These are phyloP conservation scores for Celoporthe dispersa DNA, from an alignment of 2,329 filamentous ascomycete species.

Conservation along the genomic window DNA sequence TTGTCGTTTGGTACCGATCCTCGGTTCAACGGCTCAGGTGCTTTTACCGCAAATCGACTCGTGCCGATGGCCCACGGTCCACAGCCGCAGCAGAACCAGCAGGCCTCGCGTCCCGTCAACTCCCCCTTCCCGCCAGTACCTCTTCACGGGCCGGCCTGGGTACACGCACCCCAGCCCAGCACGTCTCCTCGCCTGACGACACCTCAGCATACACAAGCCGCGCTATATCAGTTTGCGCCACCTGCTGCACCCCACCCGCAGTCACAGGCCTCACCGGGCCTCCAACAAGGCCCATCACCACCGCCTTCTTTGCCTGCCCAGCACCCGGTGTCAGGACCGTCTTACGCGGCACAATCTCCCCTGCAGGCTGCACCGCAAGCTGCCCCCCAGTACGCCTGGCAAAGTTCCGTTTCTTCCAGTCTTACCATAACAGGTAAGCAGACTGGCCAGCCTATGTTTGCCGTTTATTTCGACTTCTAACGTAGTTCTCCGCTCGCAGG, in stretches of 20 bases:
- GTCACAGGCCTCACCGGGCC: conserved; percentile 6
- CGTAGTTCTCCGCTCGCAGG: conserved; percentile 39
- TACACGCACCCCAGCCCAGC: conserved; percentile 8
- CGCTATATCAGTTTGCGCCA: conserved; percentile 5
- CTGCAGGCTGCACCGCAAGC: conserved; percentile 12
- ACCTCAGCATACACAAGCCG: conserved; percentile 7
- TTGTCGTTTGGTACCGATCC: conserved; percentile 35
- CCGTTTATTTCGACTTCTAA: background rate
- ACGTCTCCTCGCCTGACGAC: background rate
- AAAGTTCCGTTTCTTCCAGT: conserved; percentile 63
- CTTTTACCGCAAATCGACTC: conserved; percentile 35
- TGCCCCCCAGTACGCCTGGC: conserved; percentile 42
- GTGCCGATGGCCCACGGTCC: conserved; percentile 37
- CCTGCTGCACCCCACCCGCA: conserved; percentile 1
- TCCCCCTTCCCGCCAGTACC: conserved; percentile 16
- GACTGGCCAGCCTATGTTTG: background rate
- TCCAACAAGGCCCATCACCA: conserved; percentile 6
- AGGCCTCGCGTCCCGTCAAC: conserved; percentile 5
- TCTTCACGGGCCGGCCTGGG: conserved; percentile 23
- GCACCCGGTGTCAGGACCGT: conserved; percentile 18
- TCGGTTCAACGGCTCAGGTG: conserved; percentile 31
- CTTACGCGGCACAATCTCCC: conserved; percentile 20
- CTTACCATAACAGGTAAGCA: conserved; percentile 61
- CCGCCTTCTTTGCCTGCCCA: conserved; percentile 7
- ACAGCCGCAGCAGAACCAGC: conserved; percentile 34